Evolutionary conservation across 352 stramenopile genomes (phyloP), one percentile per base, ranked within the genome.

Genomic region (Globisporangium cederbergense): DNA sequence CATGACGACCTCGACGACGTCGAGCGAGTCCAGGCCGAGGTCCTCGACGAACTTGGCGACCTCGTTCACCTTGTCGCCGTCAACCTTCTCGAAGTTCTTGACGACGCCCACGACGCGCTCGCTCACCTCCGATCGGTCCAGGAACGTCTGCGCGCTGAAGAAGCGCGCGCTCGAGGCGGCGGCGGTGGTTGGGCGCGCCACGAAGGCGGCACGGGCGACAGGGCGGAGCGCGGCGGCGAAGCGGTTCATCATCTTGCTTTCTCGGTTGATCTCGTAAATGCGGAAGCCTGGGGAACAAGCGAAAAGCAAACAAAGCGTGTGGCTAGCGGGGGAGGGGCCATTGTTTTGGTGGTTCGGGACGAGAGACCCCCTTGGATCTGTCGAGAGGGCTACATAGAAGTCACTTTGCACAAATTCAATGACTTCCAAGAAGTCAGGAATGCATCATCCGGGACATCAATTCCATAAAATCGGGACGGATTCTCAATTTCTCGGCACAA

Each of bases 71-170:
- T 98, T 99, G 66, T 90, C 81, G 42, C 78, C 75, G 70, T 99
- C 93, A 42, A 99, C 97, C 90, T 99, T 99, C 73, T 99, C 98
- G 76, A 99, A 99, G 79, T 99, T 99, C 90, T 99, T 99, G 70
- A 99, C 90, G 53, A 99, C 98, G 65, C 83, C 75, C 50, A 99
- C 77, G 67, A 99, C 97, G 58, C 98, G 95, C 57, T 98, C 96
- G 64, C 90, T 97, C 50, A 99, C 97, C 81, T 99, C 97, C 62
- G 82, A 73, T 68, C 87, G 83, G 78, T 95, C 87, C 61, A 95
- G 72, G 76, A 95, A 95, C 30, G 87, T 95, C 76, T 95, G 87
- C 62, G 83, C 81, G 74, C 79, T 89, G 75, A 91, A 89, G 72
- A 91, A 93, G 62, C 83, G 81, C 60, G 71, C 72, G 55, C 70